Base-by-base conservation (phyloP, 2,329 filamentous ascomycete species). In the Neonectria ditissima region DNA sequence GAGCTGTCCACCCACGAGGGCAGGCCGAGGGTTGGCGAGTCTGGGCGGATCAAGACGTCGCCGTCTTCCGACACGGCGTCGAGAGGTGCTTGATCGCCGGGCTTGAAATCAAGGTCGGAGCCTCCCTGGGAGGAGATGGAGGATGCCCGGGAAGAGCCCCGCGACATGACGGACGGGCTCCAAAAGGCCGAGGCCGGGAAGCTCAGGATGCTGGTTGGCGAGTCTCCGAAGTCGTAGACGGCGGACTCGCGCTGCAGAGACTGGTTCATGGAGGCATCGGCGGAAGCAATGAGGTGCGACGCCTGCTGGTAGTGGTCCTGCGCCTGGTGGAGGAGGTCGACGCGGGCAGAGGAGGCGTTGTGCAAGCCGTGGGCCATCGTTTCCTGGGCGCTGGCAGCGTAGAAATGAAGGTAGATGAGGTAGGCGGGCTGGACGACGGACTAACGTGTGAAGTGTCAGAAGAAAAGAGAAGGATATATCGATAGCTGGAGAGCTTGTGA, bases 351-450 rank as follows among this genome's bases (percentile, higher is more conserved):
- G 0, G 84, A 84, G 2, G 79, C 80, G 11, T 80, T 75, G 16
- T 81, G 80, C 8, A 87, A 76, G 37, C 81, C 79, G 28, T 82
- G 80, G 1, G 85, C 85, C 68, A 86, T 85, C 78, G 84, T 83
- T 70, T 89, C 87, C 44, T 87, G 80, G 14, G 86, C 84, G n/a
- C 81, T 83, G 20, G 87, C 87, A n/a, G 86, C 86, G 65, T 88
- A 89, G 73, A 89, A 88, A 73, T 87, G 83, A 6, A 89, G 80
- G 64, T 87, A 88, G 67, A 89, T 84, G 34, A 87, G 78, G 70
- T 88, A 84, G 7, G 84, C 78, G 2, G 85, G 83, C 70, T 87
- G 84, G 20, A 84, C 77, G 26, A 79, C 73, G 13, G 78, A 78
- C 75, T 75, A 48, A 48, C 11, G 22, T 24, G 9, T 18, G 28